phyloP scores from a whole-genome alignment of 225 moss, liverwort and hornwort species.

The Straminergon stramineum region DNA sequence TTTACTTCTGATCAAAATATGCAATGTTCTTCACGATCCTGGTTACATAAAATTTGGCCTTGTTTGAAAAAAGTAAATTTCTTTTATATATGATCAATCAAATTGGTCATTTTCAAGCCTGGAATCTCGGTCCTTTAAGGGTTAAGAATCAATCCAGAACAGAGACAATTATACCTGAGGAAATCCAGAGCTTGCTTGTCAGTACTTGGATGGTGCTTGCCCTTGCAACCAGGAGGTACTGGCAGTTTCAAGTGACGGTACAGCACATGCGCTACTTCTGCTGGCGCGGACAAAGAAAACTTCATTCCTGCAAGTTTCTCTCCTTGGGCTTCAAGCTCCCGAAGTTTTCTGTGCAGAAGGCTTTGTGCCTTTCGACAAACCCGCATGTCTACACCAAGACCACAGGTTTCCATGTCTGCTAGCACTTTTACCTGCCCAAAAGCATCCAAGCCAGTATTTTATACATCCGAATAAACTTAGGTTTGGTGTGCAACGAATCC shows the following conservation, averaged over 20 bases:
- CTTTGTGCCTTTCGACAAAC: slow-evolving; percentile 59
- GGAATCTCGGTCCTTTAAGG: background rate
- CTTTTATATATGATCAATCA: background rate
- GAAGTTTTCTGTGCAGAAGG: slow-evolving; percentile 47
- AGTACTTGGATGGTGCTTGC: slow-evolving; percentile 95
- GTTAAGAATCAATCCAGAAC: background rate
- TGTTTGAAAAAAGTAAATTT: background rate
- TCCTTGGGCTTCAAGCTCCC: slow-evolving; percentile 55
- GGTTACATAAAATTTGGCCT: background rate
- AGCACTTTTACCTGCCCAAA: slow-evolving; percentile 74
- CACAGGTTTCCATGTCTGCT: slow-evolving; percentile 79
- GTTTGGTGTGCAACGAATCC: background rate
- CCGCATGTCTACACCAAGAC: slow-evolving; percentile 77
- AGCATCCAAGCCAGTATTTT: background rate
- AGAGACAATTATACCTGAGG: slow-evolving; percentile 40
- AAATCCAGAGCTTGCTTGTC: slow-evolving; percentile 84
- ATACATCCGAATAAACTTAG: background rate
- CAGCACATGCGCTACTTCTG: slow-evolving; percentile 82
- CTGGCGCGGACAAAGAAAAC: slow-evolving; percentile 75
- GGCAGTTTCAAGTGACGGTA: slow-evolving; percentile 88
- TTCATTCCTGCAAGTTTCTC: slow-evolving; percentile 70
- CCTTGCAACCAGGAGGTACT: slow-evolving; percentile 81
- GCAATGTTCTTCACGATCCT: background rate
- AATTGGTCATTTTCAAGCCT: background rate
- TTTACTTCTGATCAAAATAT: background rate